Base-by-base conservation (phyloP, 495 filamentous ascomycete genomes). In the Darksidea phi region DNA sequence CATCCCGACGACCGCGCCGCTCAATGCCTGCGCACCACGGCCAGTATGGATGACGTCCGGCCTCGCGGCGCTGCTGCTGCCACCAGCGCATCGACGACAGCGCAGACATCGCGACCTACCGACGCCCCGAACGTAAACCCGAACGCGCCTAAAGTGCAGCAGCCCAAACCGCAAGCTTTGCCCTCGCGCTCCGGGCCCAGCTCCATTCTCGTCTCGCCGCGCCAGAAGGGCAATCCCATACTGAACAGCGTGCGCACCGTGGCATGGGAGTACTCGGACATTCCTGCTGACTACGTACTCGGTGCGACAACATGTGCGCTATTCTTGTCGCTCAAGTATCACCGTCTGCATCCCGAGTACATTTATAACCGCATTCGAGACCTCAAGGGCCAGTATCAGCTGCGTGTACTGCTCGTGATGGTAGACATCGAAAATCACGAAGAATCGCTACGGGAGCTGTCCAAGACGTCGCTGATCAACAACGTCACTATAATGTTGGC, bases 241-340 rank as follows among this genome's bases (percentile, higher is more conserved):
- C 77, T 99, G 47, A 87, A 88, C 57, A 81, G 87, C 70, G 80
- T 99, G 52, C 84, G 85, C 49, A 84, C 87, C 2, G 74, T 95
- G n/a, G 83, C 91, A 0, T 99, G 94, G 94, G 94, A 97, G 74
- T 99, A 96, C 71, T 88, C 88, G 41, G 91, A 97, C 71, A 96
- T 95, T 8, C 87, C 87, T 0, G 88, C 93, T 17, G 94, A 99
- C 74, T 99, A 95, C 70, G 88, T 89, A 8, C 78, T 99, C 2
- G 94, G 94, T 5, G 67, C 78, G 21, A 97, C 91, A 0, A 93
- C 93, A 17, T 97, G 93, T 63, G 91, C 88, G 1, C 78, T 99
- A 6, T 99, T 97, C 68, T 80, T 98, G 48, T 92, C 88, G 24
- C 80, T 99, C 32, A 99, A 99, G 74, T 99, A 99, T 74, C 94